Evolutionary conservation across 1,139 yeast genomes (phyloP).

Genomic region (Hemisphaericaspora xylofermentans): DNA sequence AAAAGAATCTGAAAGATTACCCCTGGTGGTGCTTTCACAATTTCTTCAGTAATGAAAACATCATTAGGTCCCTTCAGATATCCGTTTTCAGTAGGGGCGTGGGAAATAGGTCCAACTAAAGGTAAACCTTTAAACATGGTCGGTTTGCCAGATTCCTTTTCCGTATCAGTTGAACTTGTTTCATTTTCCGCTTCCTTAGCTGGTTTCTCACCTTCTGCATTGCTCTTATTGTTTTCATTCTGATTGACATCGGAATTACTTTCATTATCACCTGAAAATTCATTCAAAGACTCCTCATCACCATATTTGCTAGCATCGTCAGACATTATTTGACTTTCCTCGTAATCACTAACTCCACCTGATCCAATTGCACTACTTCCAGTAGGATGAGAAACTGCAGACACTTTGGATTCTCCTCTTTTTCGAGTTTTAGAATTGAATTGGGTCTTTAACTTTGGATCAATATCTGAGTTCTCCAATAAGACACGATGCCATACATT

Average conservation of each 20-base stretch:
- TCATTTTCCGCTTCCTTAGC: conserved; percentile 7
- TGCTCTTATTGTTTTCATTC: conserved; percentile 8
- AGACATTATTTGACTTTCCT: conserved; percentile 8
- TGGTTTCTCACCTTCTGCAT: conserved; percentile 5
- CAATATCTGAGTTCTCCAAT: conserved; percentile 25
- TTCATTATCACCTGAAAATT: conserved; percentile 2
- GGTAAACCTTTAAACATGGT: conserved; percentile 37
- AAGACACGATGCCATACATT: conserved; percentile 58
- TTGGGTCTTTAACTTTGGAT: conserved; percentile 18
- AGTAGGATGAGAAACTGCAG: conserved; percentile 8
- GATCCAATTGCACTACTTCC: conserved; percentile 5
- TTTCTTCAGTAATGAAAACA: conserved; percentile 60
- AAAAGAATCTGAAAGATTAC: conserved; percentile 67
- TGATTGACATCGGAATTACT: conserved; percentile 10
- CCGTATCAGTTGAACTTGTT: conserved; percentile 6
- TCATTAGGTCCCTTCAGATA: conserved; percentile 60
- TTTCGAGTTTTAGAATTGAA: conserved; percentile 14
- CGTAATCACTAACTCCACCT: conserved; percentile 8
- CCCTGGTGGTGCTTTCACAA: conserved; percentile 76
- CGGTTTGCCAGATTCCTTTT: conserved; percentile 7
- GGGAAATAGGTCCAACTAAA: conserved; percentile 37
- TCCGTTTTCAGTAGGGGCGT: conserved; percentile 35
- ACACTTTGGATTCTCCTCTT: conserved; percentile 12
- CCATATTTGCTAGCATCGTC: conserved; percentile 6
- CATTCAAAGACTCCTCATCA: conserved; percentile 3